phyloP scores from a whole-genome alignment of 2,329 filamentous ascomycete genomes.

The Orbilia blumenaviensis region DNA sequence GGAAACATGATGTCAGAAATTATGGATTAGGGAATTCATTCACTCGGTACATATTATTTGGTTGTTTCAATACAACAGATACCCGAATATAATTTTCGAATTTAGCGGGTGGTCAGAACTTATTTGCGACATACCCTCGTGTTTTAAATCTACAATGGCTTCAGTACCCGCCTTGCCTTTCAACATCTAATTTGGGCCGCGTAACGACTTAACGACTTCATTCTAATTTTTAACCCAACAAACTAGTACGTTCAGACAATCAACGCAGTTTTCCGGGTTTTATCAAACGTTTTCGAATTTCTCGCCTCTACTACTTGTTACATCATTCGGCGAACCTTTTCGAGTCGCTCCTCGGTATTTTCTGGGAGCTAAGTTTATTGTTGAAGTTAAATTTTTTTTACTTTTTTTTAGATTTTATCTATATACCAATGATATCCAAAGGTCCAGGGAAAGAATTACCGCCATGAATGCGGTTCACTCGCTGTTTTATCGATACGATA shows the following conservation, averaged over 20 bases:
- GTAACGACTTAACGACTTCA: slow-evolving; percentile 40
- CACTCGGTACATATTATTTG: background rate
- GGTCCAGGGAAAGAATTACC: background rate
- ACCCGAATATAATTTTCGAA: background rate
- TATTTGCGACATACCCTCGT: background rate
- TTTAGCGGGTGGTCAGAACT: background rate
- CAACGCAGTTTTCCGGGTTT: slow-evolving; percentile 22
- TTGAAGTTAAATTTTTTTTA: background rate
- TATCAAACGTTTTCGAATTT: background rate
- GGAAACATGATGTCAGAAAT: slow-evolving; percentile 48
- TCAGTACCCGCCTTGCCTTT: background rate
- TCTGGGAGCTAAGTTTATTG: background rate
- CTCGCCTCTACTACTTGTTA: background rate
- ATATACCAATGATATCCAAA: slow-evolving; percentile 44
- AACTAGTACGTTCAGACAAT: slow-evolving; percentile 1
- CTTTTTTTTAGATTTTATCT: slow-evolving; percentile 27
- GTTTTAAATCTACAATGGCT: background rate
- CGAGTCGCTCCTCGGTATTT: background rate
- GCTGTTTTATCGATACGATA: background rate
- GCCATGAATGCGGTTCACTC: background rate
- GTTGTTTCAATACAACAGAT: background rate
- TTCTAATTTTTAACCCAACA: background rate
- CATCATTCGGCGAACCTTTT: background rate
- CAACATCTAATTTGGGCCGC: slow-evolving; percentile 8
- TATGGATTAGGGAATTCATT: slow-evolving; percentile 18